Conservation (phyloP, 305 asterid genomes). For the Coffea humblotiana region DNA sequence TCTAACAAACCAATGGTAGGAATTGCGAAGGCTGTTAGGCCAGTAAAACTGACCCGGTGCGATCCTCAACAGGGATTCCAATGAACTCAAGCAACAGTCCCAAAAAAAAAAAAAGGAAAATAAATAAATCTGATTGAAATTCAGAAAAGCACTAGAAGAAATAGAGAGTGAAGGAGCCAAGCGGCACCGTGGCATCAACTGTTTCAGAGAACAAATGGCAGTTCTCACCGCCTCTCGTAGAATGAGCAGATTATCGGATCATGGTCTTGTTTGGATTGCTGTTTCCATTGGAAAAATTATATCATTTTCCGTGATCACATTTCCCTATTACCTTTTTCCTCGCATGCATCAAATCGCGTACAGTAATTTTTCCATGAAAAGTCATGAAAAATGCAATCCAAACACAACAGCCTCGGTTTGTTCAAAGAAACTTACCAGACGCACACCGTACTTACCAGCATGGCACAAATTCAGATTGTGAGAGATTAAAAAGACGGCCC, state of each 20-base stretch:
- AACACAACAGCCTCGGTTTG: background rate
- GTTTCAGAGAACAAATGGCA: background rate
- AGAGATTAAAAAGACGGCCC: background rate
- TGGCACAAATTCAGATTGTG: background rate
- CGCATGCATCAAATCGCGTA: too few species aligned
- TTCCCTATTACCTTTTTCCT: too few species aligned
- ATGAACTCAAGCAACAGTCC: background rate
- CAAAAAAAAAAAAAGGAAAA: too few species aligned
- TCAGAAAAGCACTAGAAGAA: background rate
- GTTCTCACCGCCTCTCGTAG: background rate
- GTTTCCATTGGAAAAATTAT: too few species aligned
- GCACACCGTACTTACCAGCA: background rate
- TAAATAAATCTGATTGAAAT: too few species aligned
- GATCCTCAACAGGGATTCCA: background rate
- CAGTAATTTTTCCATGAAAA: too few species aligned
- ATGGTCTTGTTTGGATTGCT: too few species aligned
- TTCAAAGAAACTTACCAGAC: background rate
- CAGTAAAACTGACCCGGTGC: background rate
- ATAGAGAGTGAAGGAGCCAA: background rate
- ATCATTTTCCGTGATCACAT: too few species aligned
- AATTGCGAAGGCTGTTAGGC: background rate
- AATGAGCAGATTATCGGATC: background rate
- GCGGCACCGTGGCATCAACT: background rate
- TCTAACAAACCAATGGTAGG: background rate
- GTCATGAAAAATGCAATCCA: too few species aligned